Evolutionary conservation across 1,284 basidiomycete genomes (phyloP).

Genomic region (Ganoderma lingzhi): DNA sequence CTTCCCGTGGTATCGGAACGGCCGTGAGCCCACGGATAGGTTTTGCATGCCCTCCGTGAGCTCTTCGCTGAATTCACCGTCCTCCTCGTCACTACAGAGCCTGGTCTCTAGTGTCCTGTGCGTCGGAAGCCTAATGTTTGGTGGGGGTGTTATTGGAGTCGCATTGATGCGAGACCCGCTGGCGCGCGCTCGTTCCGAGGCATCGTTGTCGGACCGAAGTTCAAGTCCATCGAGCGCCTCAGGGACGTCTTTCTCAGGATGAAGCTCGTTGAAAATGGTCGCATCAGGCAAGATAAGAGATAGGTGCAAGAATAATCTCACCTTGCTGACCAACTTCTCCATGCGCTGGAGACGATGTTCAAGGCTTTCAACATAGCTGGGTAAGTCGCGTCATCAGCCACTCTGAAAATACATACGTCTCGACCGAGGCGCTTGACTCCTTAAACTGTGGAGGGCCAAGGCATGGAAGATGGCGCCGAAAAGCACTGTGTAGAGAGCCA

Average conservation of each 20-base stretch:
- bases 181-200: constrained; percentile 28
- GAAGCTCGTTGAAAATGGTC: constrained; percentile 44
- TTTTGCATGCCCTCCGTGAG: constrained; percentile 32
- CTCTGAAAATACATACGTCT: too few species aligned
- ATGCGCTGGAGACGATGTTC: constrained; percentile 77
- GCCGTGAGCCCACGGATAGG: constrained; percentile 35
- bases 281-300: background rate
- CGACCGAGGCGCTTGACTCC: too few species aligned
- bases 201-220: constrained; percentile 6
- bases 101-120: constrained; percentile 16
- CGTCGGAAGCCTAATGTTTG: constrained; percentile 16
- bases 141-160: constrained; percentile 17
- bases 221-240: constrained; percentile 41
- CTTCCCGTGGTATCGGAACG: constrained; percentile 59
- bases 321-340: constrained; percentile 69
- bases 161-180: constrained; percentile 23
- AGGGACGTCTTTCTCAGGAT: constrained; percentile 49
- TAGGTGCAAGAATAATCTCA: constrained; percentile 36
- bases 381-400: background rate
- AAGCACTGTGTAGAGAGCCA: background rate
- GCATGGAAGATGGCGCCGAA: too few species aligned
- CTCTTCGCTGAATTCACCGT: background rate
- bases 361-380: constrained; percentile 74
- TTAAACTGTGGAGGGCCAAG: too few species aligned
- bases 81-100: background rate